These are phyloP conservation scores for Vanrija pseudolonga DNA, from an alignment of 1,284 basidiomycete genomes.

Conservation along the genomic window DNA sequence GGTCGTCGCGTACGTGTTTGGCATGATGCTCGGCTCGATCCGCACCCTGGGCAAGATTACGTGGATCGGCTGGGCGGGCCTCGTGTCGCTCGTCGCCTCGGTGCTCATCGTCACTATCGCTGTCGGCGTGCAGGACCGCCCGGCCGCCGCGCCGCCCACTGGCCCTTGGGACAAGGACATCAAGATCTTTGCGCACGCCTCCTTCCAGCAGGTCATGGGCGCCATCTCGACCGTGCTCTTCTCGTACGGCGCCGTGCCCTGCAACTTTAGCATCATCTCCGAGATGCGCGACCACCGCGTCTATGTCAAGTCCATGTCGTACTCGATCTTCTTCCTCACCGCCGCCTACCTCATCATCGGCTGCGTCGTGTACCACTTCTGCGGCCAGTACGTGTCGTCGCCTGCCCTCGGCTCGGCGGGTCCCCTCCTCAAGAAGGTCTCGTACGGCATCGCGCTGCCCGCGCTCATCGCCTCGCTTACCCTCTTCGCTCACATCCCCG, in stretches of 20 bases:
- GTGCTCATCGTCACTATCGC: not conserved
- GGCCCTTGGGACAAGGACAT: constrained; percentile 39
- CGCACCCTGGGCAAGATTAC: not conserved
- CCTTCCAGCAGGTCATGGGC: constrained; percentile 41
- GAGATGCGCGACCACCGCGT: constrained; percentile 35
- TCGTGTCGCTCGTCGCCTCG: not conserved
- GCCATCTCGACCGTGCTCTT: constrained; percentile 53
- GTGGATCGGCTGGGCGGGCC: not conserved
- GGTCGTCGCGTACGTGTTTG: not conserved
- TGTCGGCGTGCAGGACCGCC: not conserved
- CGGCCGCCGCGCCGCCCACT: constrained; percentile 16
- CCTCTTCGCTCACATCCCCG: constrained; percentile 35
- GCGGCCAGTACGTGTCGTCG: not conserved
- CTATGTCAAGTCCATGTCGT: constrained; percentile 25
- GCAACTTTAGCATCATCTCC: constrained; percentile 28
- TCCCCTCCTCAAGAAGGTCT: constrained; percentile 34
- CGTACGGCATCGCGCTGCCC: constrained; percentile 36
- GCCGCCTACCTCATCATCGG: constrained; percentile 20
- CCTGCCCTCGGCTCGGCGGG: constrained; percentile 46
- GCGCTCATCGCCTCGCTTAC: constrained; percentile 29
- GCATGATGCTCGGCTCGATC: not conserved
- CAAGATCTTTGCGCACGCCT: constrained; percentile 41
- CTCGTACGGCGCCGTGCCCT: constrained; percentile 44
- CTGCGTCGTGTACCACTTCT: not conserved
- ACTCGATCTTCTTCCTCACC: constrained; percentile 21